Evolutionary conservation across 78 protist genomes (phyloP), one percentile per base, ranked within the genome.

Genomic region (Dictyostelium capitatum): DNA sequence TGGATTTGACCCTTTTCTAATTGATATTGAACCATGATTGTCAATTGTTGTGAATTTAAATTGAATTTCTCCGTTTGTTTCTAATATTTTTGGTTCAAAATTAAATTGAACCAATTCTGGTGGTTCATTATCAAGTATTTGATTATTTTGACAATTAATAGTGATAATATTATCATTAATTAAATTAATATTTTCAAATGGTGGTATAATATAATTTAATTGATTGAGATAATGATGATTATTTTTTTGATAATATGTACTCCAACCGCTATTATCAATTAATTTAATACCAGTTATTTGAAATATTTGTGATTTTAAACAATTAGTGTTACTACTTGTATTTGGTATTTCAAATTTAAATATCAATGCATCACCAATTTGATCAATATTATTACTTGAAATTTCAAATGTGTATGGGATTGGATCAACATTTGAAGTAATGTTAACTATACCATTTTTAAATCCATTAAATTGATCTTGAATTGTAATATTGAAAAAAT

Each of bases 151-250:
- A 57, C 67, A 57, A 7, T 57, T 19, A 37, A 37, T n/a, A 57
- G 3, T 57, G 67, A 57, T 57, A 57, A 7, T n/a, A 57, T 57
- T 57, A n/a, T 57, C 11, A n/a, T 9, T 9, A 20, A 57, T n/a
- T 57, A 57, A 57, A 57, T 57, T n/a, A 20, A 57, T n/a, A n/a
- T 57, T 28, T n/a, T 57, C 67, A n/a, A 57, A 57, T 57, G 67
- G 67, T 57, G 32, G 67, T 57, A 57, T 57, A 17, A n/a, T 57
- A 57, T 17, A 8, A 19, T 2, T 56, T 57, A 1, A 7, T 20
- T 57, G 11, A 8, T n/a, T 8, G 5, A 20, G 14, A n/a, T 8
- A 9, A 57, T 57, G 8, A 57, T 57, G 8, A 57, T 57, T 57
- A n/a, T n/a, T 20, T n/a, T 57, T 57, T n/a, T 57, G 28, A 8